Evolutionary conservation across 2,329 filamentous ascomycete genomes (phyloP).

Genomic region (Zymoseptoria tritici): DNA sequence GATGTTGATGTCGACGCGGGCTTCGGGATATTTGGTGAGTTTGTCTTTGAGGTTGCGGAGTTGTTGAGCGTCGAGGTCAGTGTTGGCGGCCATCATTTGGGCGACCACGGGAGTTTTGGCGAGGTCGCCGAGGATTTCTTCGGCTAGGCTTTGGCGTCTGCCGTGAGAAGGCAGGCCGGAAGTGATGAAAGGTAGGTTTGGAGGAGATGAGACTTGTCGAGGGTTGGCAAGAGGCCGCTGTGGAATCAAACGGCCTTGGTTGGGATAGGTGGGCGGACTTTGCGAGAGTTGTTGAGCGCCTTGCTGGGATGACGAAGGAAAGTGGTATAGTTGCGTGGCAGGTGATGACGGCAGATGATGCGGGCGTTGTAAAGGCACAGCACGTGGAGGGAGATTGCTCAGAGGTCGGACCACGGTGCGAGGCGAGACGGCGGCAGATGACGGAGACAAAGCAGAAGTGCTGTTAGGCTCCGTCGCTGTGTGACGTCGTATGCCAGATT

Average conservation of each 20-base stretch:
- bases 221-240: neutral
- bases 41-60: constrained; percentile 3
- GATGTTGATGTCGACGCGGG: constrained; percentile 1
- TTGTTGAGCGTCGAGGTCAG: neutral
- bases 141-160: neutral
- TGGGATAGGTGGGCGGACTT: neutral
- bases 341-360: neutral
- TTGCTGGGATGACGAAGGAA: neutral
- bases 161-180: neutral
- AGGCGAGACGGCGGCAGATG: neutral
- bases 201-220: neutral
- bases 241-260: neutral
- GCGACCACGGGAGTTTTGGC: constrained; percentile 1
- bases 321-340: neutral
- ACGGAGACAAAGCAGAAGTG: neutral
- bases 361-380: neutral
- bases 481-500: neutral
- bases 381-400: neutral
- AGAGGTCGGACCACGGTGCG: neutral
- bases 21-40: constrained; percentile 2
- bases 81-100: neutral
- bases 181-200: neutral
- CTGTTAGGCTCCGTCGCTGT: neutral
- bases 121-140: constrained; percentile 7
- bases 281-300: neutral